Evolutionary conservation across 139 green algal genomes (phyloP), one percentile per base, ranked within the genome.

Genomic region (Chlorella sorokiniana): DNA sequence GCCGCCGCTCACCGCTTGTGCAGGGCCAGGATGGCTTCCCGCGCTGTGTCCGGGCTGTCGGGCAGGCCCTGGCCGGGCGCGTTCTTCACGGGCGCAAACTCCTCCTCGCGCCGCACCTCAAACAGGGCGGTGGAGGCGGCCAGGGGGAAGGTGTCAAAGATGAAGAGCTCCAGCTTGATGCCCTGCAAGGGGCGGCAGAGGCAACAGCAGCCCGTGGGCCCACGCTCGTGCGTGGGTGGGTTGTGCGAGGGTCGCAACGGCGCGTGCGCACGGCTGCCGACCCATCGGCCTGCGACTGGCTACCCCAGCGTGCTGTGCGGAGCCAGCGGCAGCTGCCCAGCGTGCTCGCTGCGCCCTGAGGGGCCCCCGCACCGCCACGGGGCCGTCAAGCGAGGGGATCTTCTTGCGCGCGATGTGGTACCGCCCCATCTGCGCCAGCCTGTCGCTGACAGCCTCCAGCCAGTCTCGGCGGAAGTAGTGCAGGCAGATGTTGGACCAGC

Each of bases 401-500:
- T 82, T 84, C 87, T 99, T 99, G 45, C 83, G 70, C 0, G 96
- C 96, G 23, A 98, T 85, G 81, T 99, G 96, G 90, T 97, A 98
- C 18, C 45, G 73, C 79, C 65, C 85, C 41, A 54, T 59, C 4
- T 44, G 44, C 38, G 74, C 71, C 76, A 93, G 71, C 20, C 42
- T 38, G 23, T 83, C 51, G 31, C 79, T 84, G 10, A 93, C 85
- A 16, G n/a, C 7, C 45, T 68, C 63, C 74, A 99, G 87, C 90
- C 96, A 99, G 16, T 76, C 20, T 25, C 91, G 52, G 20, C 76
- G 88, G 83, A 98, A 98, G 90, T 94, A 97, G 89, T 98, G 96
- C 91, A 98, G 95, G 92, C 96, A 98, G 42, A 98, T 92, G 91
- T 99, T 98, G 89, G 81, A 87, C 94, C 96, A 98, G 84, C 94